phyloP scores from a whole-genome alignment of 176 grass and related monocot species.

The Sorghum bicolor region Sorghum_bicolor_NCBIv3 NC_012879.2:15311001-15311500 shows the following conservation, averaged over 20 bases:
- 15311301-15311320: background rate
- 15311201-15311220: background rate
- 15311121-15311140: slow-evolving; percentile 36
- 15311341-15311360: slow-evolving; percentile 30
- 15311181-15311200: background rate
- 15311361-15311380: slow-evolving; percentile 65
- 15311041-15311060: slow-evolving; percentile 93
- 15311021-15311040: slow-evolving; percentile 78
- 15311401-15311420: slow-evolving; percentile 81
- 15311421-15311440: slow-evolving; percentile 75
- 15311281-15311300: background rate
- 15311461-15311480: background rate
- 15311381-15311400: slow-evolving; percentile 98
- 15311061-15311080: slow-evolving; percentile 70
- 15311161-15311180: background rate
- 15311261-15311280: background rate
- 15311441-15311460: slow-evolving; percentile 93
- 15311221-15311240: background rate
- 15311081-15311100: slow-evolving; percentile 48
- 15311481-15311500: background rate
- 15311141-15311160: background rate
- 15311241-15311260: background rate
- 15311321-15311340: slow-evolving; percentile 60
- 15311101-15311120: slow-evolving; percentile 99
- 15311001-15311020: slow-evolving; percentile 58